A percentile compares a stretch with the other conserved stretches of the same genome.
Conservation (phyloP, 169 alveolate genomes). For the Plasmodium gaboni region DNA sequence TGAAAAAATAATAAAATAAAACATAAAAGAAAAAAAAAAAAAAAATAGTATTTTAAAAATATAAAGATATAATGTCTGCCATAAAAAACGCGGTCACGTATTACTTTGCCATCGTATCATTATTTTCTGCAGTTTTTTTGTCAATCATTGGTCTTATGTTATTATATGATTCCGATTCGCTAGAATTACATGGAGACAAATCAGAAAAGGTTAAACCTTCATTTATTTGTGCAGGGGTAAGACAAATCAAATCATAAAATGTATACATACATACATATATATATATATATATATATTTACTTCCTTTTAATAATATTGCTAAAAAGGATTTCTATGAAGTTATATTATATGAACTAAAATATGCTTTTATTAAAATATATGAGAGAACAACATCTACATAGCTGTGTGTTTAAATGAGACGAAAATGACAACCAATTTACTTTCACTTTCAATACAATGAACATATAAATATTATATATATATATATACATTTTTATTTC, state of each 20-base stretch:
- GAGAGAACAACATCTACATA: too few relatives aligned
- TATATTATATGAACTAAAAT: too few relatives aligned
- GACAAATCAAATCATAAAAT: conserved; percentile 15
- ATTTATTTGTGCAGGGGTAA: conserved; percentile 74
- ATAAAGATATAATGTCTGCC: conserved; percentile 62
- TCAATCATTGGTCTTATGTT: conserved; percentile 63
- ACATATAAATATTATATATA: neutral
- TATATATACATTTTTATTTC: neutral
- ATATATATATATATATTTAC: conserved; percentile 8
- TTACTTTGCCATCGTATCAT: conserved; percentile 70
- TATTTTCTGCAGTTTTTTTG: conserved; percentile 71
- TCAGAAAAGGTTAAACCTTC: conserved; percentile 63
- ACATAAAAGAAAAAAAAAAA: conserved; percentile 1
- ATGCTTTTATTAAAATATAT: too few relatives aligned
- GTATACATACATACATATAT: conserved; percentile 3
- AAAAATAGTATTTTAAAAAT: conserved; percentile 7
- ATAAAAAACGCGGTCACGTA: conserved; percentile 49
- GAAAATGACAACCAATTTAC: too few relatives aligned
- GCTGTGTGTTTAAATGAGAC: too few relatives aligned
- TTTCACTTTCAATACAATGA: neutral
- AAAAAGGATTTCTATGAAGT: too few relatives aligned
- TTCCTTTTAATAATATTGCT: too few relatives aligned
- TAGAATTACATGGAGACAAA: conserved; percentile 65
- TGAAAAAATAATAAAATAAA: conserved; percentile 5
- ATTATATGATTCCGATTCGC: conserved; percentile 62